Evolutionary conservation across 2,329 filamentous ascomycete species (phyloP), one percentile per base, ranked within the genome.

Genomic region (Monascus ruber): DNA sequence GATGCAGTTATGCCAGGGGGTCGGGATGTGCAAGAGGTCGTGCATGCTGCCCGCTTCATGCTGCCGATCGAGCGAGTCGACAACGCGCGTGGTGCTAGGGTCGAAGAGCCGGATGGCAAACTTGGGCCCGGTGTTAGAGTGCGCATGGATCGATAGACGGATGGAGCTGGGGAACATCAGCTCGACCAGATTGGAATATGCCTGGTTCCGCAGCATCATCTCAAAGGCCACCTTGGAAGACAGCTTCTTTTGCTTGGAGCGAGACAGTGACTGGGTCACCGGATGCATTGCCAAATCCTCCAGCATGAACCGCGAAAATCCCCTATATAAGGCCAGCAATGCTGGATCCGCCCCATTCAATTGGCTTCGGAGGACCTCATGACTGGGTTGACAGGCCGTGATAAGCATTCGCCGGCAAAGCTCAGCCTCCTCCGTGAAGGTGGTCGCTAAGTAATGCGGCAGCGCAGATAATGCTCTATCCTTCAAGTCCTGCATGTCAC

Each of bases 171-270:
- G 68, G 42, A 69, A 63, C 2, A 70, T 45, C 3, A 69, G 47
- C 50, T 69, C 65, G n/a, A 68, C 56, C 9, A 70, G 54, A 36
- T 69, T 70, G 2, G 67, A 70, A 42, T 70, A 71, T 6, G 65
- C 65, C 42, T 69, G 65, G 44, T 70, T 71, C 5, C 67, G 56
- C 54, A 47, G 27, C 26, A 63, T 57, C 59, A 62, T 64, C 40
- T 62, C 59, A 31, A 55, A 50, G 1, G 61, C 58, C 5, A 62
- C 55, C 24, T 49, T 51, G 26, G 53, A 47, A 7, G 58, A 52
- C 0, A 54, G 50, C 47, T 58, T 63, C 47, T 62, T 64, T 43
- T 52, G 51, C 42, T 62, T 54, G 36, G 54, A 55, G 25, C 44
- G 51, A 34, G 52, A 53, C 9, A 52, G 34, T 1, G 53, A 42